Evolutionary conservation across 306 rosid genomes (phyloP).

Genomic region (Rosa lucieae): DNA sequence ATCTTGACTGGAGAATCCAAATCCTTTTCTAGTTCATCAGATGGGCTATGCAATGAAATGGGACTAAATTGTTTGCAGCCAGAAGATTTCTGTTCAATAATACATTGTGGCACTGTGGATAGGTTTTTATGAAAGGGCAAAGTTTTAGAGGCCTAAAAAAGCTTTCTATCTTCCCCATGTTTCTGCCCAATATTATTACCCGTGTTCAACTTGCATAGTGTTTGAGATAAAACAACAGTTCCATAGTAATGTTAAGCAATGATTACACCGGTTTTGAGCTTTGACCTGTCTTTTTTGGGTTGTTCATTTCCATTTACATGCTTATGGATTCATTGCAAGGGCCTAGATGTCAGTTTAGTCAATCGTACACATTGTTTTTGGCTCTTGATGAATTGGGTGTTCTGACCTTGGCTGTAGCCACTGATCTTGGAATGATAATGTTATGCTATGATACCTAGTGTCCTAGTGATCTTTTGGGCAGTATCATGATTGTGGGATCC

Average conservation of each 20-base stretch:
- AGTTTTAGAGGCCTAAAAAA: not conserved
- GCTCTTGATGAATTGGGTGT: constrained; percentile 40
- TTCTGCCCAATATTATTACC: not conserved
- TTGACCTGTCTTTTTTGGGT: constrained; percentile 4
- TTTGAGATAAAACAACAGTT: not conserved
- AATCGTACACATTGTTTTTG: constrained; percentile 32
- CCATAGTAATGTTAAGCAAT: not conserved
- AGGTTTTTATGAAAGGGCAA: not conserved
- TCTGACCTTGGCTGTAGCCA: not conserved
- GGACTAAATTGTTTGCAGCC: not conserved
- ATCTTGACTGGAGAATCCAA: not conserved
- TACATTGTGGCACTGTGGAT: not conserved
- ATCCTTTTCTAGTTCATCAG: not conserved
- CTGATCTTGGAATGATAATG: constrained; percentile 32
- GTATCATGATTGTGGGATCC: constrained; percentile 62
- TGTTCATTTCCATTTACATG: constrained; percentile 16
- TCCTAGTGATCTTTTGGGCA: constrained; percentile 23
- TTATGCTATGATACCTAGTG: not conserved
- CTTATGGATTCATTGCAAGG: constrained; percentile 31
- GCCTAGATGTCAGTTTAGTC: constrained; percentile 1
- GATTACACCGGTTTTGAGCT: constrained; percentile 17
- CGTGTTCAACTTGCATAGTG: not conserved
- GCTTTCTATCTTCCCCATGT: not conserved
- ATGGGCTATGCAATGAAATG: not conserved
- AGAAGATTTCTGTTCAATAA: not conserved